Evolutionary conservation across 192 early-diverging fungal genomes (phyloP), one percentile per base, ranked within the genome.

Genomic region (Backusella macrospora): DNA sequence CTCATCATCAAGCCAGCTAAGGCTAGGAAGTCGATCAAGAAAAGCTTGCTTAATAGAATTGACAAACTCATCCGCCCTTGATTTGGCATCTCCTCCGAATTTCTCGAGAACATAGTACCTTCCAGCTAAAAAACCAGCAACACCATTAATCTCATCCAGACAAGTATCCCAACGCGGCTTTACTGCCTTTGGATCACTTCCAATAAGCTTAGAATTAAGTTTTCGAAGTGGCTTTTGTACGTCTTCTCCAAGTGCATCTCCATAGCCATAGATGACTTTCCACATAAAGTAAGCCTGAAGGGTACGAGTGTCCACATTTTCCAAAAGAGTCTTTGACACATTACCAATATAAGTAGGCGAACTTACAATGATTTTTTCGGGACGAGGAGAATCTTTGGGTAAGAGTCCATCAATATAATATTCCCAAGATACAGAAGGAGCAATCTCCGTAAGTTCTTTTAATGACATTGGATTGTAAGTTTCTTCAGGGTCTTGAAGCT

Each of bases 211-310:
- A 0, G 86, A 48, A 5, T 72, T 71, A 2, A 83, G 38, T 21
- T 73, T 68, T 10, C 65, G 62, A 63, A 82, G 65, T 1, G 87
- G 87, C 15, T 78, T 81, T 9, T 78, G 78, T 4, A 80, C 71
- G 8, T 81, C 76, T 49, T 86, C 79, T 5, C 73, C 79, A n/a
- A 86, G 72, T 34, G 68, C 68, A 26, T 70, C 49, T 3, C 80
- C 72, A 59, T 86, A 86, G 3, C 5, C 29, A 14, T 68, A 45
- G 40, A 90, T 78, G 29, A 78, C 43, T 49, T 77, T 73, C 88
- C 88, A 90, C 4, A 82, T 76, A 46, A 90, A 84, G 64, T 88
- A 90, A 43, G 75, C 72, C 64, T 87, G 81, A 1, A 90, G 23
- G 4, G 77, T 78, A 39, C 75, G 29, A 0, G 78, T 39, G 4